Base-by-base conservation (phyloP, 163 green algal species). In the Chlamydomonas reinhardtii region DNA sequence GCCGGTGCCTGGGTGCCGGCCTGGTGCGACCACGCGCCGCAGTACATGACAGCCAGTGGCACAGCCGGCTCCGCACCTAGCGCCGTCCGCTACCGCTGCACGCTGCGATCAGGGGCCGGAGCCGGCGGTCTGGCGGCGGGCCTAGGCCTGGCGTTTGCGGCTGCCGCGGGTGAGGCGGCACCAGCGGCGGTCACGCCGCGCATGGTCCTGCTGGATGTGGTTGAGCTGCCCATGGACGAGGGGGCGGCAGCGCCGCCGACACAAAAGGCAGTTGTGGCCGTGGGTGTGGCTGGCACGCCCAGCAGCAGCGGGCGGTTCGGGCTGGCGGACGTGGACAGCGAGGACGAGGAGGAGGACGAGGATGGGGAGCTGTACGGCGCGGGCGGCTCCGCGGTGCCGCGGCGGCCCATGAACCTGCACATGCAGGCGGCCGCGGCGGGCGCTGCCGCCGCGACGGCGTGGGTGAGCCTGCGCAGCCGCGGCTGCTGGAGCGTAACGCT, bases 201-300 rank as follows among this genome's bases (percentile, higher is more conserved):
- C 66, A 81, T 81, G 82, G 72, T 32, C n/a, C 35, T 87, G 37
- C 22, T 87, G 31, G 82, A 87, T 32, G 61, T 87, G 16, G 82
- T 87, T 37, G 82, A 87, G 59, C 37, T 87, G 72, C 71, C 71
- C 6, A 2, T 24, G 27, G 59, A 61, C 35, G 48, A 24, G 80
- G 29, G 56, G 32, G 15, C n/a, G 25, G 37, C 34, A 14, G 34
- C 19, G 2, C 29, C 69, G 14, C 12, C 48, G 14, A 14, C 48
- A 14, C 48, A 56, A 19, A 56, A 56, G 48, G 48, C 48, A 14
- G 48, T 56, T 17, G 48, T 56, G 9, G 48, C 48, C 11, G 48
- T 56, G 48, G 48, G 48, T 14, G 48, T 56, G 48, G 48, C 11
- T 14, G 48, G 48, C 14, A 56, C 48, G 2, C 48, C 48, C 11